A percentile compares a stretch with the other conserved stretches of the same genome.
Conservation (phyloP, 1,139 yeast species). For the Saccharomyces hybrid region DNA sequence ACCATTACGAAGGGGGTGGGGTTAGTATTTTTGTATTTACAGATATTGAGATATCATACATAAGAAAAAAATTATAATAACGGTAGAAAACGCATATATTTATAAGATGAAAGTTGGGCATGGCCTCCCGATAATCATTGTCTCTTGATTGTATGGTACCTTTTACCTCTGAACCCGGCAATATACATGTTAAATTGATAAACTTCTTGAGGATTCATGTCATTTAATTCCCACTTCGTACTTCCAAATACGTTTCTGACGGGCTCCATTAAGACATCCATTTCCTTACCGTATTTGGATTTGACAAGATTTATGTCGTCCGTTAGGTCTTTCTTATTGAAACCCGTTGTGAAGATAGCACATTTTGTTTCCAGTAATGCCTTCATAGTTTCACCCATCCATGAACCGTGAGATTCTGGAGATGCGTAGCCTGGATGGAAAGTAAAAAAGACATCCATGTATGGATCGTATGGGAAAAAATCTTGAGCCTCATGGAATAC, state of each 20-base stretch:
- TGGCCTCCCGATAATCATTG: constrained; percentile 3
- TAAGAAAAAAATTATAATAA: not conserved
- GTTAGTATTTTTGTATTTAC: not conserved
- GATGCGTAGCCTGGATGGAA: constrained; percentile 95
- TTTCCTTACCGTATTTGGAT: constrained; percentile 59
- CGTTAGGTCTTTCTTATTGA: constrained; percentile 62
- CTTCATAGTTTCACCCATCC: constrained; percentile 87
- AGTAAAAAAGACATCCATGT: constrained; percentile 80
- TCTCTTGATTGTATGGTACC: constrained; percentile 71
- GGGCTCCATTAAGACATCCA: constrained; percentile 75
- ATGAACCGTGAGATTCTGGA: constrained; percentile 68
- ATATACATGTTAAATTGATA: constrained; percentile 85
- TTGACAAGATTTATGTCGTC: constrained; percentile 69
- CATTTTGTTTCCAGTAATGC: constrained; percentile 90
- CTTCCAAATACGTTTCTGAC: constrained; percentile 69
- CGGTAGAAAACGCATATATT: constrained; percentile 1
- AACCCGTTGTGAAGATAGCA: constrained; percentile 84
- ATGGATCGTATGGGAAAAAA: constrained; percentile 96
- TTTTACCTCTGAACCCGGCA: constrained; percentile 90
- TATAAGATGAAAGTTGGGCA: constrained; percentile 1
- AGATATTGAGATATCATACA: not conserved
- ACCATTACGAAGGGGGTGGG: not conserved
- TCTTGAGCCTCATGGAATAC: constrained; percentile 86
- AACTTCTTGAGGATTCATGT: constrained; percentile 82
- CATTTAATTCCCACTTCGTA: constrained; percentile 91